Base-by-base conservation (phyloP, 352 stramenopile species). In the Phytophthora multivora region DNA sequence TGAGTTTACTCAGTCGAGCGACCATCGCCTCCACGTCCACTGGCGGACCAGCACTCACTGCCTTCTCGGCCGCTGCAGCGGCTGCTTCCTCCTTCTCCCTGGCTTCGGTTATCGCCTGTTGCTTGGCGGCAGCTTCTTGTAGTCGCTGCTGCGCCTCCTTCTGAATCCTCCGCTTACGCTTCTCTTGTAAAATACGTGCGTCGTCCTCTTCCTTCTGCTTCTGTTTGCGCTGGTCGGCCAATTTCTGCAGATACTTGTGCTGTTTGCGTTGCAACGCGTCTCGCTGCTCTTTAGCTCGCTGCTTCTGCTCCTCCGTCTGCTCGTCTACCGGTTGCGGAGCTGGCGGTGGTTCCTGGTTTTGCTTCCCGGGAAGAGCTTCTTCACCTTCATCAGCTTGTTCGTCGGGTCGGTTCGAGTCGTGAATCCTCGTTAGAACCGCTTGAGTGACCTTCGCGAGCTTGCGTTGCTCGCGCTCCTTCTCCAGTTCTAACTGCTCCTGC, bases 121-220 rank as follows among this genome's bases (percentile, higher is more conserved):
- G 73, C 43, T 52, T 72, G 1, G 40, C 59, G 13, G 78, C 71
- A 8, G 80, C 79, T 54, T 87, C 80, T 53, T 91, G 79, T 1
- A 89, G 75, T 6, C 75, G 66, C 6, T 77, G 64, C 30, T 84
- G 58, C 4, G 84, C 82, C 33, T 88, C 71, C 13, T 88, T 75
- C 26, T 86, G 79, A 25, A 79, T 71, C 28, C 77, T 83, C 21
- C 59, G 56, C 38, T 74, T 81, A 12, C 77, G 79, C 47, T 86
- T 85, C 42, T 89, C 79, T 4, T 89, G 75, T 13, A 82, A 35
- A 6, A 75, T 36, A 16, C 74, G 72, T 5, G 82, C 71, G 15
- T 88, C 82, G n/a, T 92, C 80, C 2, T 90, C 81, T 6, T 93
- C 78, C n/a, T 83, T 76, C 31, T 81, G 68, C 64, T 86, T 90